Base-by-base conservation (phyloP, 2,329 filamentous ascomycete genomes). In the Elsinoe necatrix region DNA sequence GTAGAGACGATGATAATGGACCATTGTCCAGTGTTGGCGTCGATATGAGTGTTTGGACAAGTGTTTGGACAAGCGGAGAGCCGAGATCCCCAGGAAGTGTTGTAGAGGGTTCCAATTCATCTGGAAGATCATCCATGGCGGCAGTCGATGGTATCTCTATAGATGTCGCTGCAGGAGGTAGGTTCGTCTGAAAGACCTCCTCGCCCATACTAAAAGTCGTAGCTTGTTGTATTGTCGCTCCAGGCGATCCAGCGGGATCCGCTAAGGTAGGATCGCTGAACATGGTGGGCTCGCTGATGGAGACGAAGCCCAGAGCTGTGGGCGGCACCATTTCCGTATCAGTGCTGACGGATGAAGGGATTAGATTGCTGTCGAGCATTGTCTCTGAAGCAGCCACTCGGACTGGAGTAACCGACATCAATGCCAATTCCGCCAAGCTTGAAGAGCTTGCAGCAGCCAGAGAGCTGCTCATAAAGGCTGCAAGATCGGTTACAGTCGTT, bases 381-480 rank as follows among this genome's bases (percentile, higher is more conserved):
- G 34, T 6, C 9, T 3, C 14, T 37, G 34, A 6, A 14, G 14
- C 14, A 7, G 34, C 4, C 5, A 3, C 12, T 12, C 14, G 5
- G 34, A 11, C 14, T 3, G 34, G 14, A n/a, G 14, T 43, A 16
- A n/a, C n/a, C 16, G n/a, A 3, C 16, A 20, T 20, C 16, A 16
- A 11, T 20, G 6, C n/a, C 16, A 4, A 20, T 12, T 43, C 23
- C 29, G n/a, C 21, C 20, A 11, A 16, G 14, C 25, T 50, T 11
- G 48, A 37, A 3, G 29, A 20, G 31, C 18, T 39, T 45, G 41
- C 41, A 5, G 29, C 48, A 20, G 48, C 48, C 20, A 52, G 31
- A 39, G 48, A 52, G 31, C 48, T 52, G 20, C 48, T 52, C 48
- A 52, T 52, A 31, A 52, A 52, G 31, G 29, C 48, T n/a, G 48